These are phyloP conservation scores for Beauveria medogensis DNA, from an alignment of 2,329 filamentous ascomycete genomes.

Conservation along the genomic window DNA sequence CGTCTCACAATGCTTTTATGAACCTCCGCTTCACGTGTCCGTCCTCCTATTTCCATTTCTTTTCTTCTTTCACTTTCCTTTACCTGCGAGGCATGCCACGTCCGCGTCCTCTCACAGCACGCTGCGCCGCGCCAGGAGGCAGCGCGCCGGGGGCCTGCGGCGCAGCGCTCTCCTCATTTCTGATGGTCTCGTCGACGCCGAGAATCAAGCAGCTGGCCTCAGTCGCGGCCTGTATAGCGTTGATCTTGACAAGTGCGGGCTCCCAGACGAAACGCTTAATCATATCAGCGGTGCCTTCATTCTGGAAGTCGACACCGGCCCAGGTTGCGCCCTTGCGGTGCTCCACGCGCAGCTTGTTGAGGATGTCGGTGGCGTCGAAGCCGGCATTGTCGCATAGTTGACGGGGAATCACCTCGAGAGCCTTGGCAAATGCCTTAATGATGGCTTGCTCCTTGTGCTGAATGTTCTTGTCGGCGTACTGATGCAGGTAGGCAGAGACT, in stretches of 20 bases:
- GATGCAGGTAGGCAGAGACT: conserved; percentile 84
- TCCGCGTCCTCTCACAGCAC: conserved; percentile 74
- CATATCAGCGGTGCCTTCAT: conserved; percentile 90
- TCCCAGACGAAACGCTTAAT: conserved; percentile 97
- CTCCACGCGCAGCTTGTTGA: conserved; percentile 92
- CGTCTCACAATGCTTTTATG: conserved; percentile 13
- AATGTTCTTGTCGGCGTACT: conserved; percentile 86
- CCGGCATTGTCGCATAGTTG: conserved; percentile 98
- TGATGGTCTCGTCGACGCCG: conserved; percentile 96
- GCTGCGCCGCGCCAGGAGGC: conserved; percentile 77
- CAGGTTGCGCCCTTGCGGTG: conserved; percentile 88
- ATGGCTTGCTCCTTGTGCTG: conserved; percentile 93
- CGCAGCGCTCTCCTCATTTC: conserved; percentile 85
- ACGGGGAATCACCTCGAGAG: conserved; percentile 89
- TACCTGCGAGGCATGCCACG: conserved; percentile 84
- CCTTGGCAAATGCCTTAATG: conserved; percentile 97
- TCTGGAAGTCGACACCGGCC: conserved; percentile 91
- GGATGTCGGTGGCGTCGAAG: conserved; percentile 95
- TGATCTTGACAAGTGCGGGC: conserved; percentile 90
- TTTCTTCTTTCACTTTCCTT: conserved; percentile 11
- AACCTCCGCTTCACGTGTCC: conserved; percentile 14
- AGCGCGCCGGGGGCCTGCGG: conserved; percentile 74
- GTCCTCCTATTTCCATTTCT: conserved; percentile 10
- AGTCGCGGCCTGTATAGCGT: conserved; percentile 90
- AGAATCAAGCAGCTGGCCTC: conserved; percentile 94